These are phyloP conservation scores for Melocanna baccifera DNA, from an alignment of 176 grass and related monocot genomes.

Conservation along the genomic window DNA sequence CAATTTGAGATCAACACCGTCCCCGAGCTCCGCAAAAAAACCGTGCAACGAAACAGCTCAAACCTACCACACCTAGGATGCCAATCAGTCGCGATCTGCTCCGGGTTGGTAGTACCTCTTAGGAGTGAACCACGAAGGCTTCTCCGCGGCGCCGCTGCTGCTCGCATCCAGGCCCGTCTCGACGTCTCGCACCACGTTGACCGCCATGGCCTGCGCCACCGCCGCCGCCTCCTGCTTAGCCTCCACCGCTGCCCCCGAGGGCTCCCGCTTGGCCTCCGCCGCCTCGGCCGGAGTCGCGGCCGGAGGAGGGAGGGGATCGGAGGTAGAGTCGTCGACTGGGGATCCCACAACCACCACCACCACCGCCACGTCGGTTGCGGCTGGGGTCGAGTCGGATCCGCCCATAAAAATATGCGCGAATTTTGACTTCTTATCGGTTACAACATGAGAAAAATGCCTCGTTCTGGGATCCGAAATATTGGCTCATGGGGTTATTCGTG, in stretches of 20 bases:
- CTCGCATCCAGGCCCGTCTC: conserved; percentile 25
- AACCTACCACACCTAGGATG: background rate
- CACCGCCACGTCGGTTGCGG: conserved; percentile 20
- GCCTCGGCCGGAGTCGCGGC: background rate
- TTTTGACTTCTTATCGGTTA: conserved; percentile 27
- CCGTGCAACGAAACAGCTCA: background rate
- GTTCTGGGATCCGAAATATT: conserved; percentile 20
- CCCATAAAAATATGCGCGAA: conserved; percentile 42
- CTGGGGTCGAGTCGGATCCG: conserved; percentile 39
- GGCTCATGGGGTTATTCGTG: background rate
- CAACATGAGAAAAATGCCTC: background rate
- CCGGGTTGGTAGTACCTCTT: conserved; percentile 36
- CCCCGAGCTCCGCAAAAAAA: background rate
- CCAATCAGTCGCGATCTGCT: background rate
- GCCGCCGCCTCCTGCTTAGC: conserved; percentile 12
- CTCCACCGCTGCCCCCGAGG: background rate
- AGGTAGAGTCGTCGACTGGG: conserved; percentile 6
- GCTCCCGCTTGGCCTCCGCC: background rate
- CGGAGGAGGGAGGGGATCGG: background rate
- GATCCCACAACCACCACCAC: conserved; percentile 36
- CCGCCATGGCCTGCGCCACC: conserved; percentile 44
- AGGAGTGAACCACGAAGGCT: conserved; percentile 56
- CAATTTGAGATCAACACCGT: background rate
- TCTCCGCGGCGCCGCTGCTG: conserved; percentile 30
- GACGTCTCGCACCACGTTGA: conserved; percentile 47